Evolutionary conservation across 192 early-diverging fungal genomes (phyloP), one percentile per base, ranked within the genome.

Genomic region (Coemansia sp.): DNA sequence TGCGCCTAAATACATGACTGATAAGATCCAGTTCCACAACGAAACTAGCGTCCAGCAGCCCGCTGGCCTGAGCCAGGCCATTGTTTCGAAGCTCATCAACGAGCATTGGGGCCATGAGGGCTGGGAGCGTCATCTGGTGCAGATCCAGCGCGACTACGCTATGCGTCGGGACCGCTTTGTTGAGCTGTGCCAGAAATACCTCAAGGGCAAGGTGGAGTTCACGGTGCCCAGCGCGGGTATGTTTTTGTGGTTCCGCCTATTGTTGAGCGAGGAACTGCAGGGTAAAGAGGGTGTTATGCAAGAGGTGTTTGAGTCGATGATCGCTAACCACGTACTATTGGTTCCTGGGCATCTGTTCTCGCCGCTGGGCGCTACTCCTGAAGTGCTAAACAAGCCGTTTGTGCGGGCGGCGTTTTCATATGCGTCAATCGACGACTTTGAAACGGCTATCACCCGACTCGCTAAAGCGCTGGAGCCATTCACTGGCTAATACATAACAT

Each of bases 201-300:
- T 98, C 59, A 74, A 69, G 27, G 87, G 86, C 8, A 65, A 79
- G 47, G 87, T 87, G 8, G 84, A 87, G 20, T 91, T 87, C 73
- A 67, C 75, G 0, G 78, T 86, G 2, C 91, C 90, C 0, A 62
- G 85, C 13, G 86, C 87, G n/a, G 92, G 94, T 35, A 96, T 96
- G 94, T 98, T 98, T 78, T 75, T 95, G 47, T 98, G 96, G 96
- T 75, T 93, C 63, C 80, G 86, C 0, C 62, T 89, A 18, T 62
- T 87, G 55, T 55, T 86, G 35, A 69, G 68, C 39, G 32, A 73
- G n/a, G 67, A 83, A 34, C 35, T 66, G 15, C 67, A 79, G 40
- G 75, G 74, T 13, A 80, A 81, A 43, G 49, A 67, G 38, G 85
- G 84, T 43, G 84, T 86, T 16, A 83, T 86, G 62, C 75, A 89